Conservation (phyloP, 257 asterid species). For the Solanum bukasovii region DNA sequence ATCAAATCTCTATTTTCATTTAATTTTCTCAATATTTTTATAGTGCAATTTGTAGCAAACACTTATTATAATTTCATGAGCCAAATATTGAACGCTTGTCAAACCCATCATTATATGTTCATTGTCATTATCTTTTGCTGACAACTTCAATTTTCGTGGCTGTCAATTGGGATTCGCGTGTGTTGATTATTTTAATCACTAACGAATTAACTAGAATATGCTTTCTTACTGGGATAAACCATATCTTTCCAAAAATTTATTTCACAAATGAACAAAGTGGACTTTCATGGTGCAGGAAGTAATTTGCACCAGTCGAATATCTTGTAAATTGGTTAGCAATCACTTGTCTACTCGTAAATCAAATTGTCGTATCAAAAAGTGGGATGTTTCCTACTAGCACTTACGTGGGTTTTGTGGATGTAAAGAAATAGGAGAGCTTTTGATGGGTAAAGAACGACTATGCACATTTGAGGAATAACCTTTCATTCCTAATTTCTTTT, state of each 20-base stretch:
- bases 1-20: constrained; percentile 14
- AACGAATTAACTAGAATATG: not conserved
- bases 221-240: not conserved
- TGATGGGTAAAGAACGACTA: not conserved
- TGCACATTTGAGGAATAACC: not conserved
- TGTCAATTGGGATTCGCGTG: not conserved
- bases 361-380: not conserved
- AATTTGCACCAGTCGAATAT: not conserved
- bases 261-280: not conserved
- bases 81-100: not conserved
- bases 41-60: not conserved
- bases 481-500: not conserved
- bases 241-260: not conserved
- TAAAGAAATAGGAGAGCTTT: not conserved
- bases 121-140: not conserved
- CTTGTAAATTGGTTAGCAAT: not conserved
- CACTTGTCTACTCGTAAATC: not conserved
- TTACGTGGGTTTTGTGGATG: not conserved
- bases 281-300: not conserved
- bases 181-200: not conserved
- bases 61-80: not conserved
- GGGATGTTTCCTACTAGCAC: not conserved
- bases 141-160: not conserved
- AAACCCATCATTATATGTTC: not conserved
- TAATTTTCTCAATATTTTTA: not conserved